These are phyloP conservation scores for Penicillium frequentans DNA, from an alignment of 2,329 filamentous ascomycete species.

Conservation along the genomic window DNA sequence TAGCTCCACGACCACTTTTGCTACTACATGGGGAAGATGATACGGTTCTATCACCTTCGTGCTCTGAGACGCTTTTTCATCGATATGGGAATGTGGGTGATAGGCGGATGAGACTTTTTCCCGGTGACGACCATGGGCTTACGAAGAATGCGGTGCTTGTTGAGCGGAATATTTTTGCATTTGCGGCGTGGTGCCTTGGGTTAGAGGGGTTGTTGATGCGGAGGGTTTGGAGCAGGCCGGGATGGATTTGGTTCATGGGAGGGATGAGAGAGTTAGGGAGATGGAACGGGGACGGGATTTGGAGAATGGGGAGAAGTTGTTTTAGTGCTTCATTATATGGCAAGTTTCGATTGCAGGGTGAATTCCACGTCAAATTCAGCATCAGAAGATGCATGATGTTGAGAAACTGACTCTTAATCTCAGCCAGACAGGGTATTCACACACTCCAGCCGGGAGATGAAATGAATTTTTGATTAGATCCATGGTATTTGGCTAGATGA, in stretches of 20 bases:
- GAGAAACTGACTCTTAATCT: too few species aligned
- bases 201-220: not conserved
- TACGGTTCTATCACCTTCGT: not conserved
- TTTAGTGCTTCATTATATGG: not conserved
- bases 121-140: not conserved
- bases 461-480: too few species aligned
- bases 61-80: not conserved
- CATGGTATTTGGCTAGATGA: too few species aligned
- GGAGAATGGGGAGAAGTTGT: not conserved
- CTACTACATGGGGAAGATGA: not conserved
- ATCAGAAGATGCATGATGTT: too few species aligned
- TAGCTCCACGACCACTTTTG: not conserved
- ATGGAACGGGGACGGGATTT: not conserved
- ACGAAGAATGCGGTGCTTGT: not conserved
- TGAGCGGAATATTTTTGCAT: not conserved
- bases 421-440: too few species aligned
- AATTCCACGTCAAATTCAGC: too few species aligned
- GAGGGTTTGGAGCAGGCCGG: not conserved
- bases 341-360: too few species aligned
- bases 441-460: too few species aligned
- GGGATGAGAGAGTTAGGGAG: not conserved
- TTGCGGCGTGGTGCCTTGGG: not conserved
- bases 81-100: not conserved
- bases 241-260: not conserved
- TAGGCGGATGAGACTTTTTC: not conserved